Base-by-base conservation (phyloP, 1,284 basidiomycete species). In the Ganoderma sinense region DNA sequence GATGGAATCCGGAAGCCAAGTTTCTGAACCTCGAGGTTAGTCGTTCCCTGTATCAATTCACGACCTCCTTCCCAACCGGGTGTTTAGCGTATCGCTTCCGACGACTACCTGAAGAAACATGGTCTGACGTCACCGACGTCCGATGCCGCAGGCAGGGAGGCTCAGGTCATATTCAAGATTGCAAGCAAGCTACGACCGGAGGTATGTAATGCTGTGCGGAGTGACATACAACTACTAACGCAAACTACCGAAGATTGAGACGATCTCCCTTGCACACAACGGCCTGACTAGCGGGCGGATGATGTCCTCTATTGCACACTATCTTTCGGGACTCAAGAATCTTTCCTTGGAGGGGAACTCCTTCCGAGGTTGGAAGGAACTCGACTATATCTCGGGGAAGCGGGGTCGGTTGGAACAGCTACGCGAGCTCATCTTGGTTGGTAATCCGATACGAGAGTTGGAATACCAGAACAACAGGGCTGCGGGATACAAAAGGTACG, bases 161-260 rank as follows among this genome's bases (percentile, higher is more conserved):
- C 91, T 1, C 88, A 91, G 8, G 95, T 95, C 31, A 89, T 97
- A 48, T 95, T 95, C 84, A 97, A 97, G 81, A 84, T 97, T 23
- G 94, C 94, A 10, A 86, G 88, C 31, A 88, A 93, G 75, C 87
- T 95, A 56, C 90, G 89, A 74, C 95, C 96, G 36, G 87, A 90
- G 72, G 94, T 94, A 75, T 69, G 84, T 78, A 10, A 33, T 1
- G 29, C 69, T 45, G 67, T 43, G 59, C 64, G 40, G 61, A 66
- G 26, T 62, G 68, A n/a, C 11, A 40, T 36, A 11, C 36, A 36
- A 33, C 48, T 45, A 53, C 71, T 74, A 20, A 53, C 29, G 8
- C 7, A 26, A 1, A 59, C 20, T 40, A 18, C 8, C 45, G 0
- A 75, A 94, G 92, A 88, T 94, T 56, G 84, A 90, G 80, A 93